These are phyloP conservation scores for Zygosaccharomyces bailii DNA, from an alignment of 805 yeast species.

Conservation along the genomic window DNA sequence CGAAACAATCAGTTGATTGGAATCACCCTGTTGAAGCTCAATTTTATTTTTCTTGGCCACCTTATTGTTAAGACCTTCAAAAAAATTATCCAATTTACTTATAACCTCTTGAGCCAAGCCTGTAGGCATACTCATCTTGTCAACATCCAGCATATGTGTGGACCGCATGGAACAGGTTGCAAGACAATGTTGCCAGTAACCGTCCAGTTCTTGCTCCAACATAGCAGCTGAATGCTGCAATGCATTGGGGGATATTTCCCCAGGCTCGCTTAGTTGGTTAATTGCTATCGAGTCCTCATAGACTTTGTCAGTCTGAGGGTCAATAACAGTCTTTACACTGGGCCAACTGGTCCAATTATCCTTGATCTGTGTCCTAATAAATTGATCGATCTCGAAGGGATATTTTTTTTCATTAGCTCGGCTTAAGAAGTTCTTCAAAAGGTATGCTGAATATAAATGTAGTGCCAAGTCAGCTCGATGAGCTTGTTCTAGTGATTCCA, in stretches of 20 bases:
- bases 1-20: conserved; percentile 14
- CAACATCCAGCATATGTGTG: conserved; percentile 24
- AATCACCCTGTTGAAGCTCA: conserved; percentile 18
- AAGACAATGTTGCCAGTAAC: conserved; percentile 29
- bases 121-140: conserved; percentile 24
- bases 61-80: conserved; percentile 27
- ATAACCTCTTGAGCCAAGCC: conserved; percentile 20
- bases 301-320: conserved; percentile 28
- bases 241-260: conserved; percentile 28
- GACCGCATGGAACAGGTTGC: conserved; percentile 17
- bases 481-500: conserved; percentile 45
- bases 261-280: conserved; percentile 12
- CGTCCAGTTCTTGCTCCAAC: conserved; percentile 29
- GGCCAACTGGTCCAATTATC: conserved; percentile 64
- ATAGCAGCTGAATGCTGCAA: conserved; percentile 25
- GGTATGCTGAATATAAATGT: conserved; percentile 59
- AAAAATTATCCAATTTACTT: conserved; percentile 28
- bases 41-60: conserved; percentile 27
- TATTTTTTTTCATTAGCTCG: conserved; percentile 30
- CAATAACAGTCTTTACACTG: conserved; percentile 30
- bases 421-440: conserved; percentile 33
- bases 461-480: conserved; percentile 55
- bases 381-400: conserved; percentile 36
- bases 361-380: conserved; percentile 37
- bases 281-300: conserved; percentile 26